phyloP scores from a whole-genome alignment of 2,329 filamentous ascomycete genomes.

The Fusarium albosuccineum region DNA sequence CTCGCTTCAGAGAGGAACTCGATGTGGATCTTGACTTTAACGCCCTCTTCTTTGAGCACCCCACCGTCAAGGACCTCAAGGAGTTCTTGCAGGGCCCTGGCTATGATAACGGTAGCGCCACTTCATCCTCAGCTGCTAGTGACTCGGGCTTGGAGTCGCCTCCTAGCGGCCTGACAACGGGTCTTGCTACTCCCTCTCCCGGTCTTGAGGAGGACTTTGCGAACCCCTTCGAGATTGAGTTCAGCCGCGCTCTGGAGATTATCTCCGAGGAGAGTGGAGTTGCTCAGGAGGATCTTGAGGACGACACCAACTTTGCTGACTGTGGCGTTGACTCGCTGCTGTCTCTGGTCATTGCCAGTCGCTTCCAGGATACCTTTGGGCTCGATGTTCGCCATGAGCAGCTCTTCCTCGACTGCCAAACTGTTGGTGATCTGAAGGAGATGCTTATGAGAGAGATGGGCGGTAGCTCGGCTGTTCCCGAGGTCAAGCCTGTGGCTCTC shows the following conservation, averaged over 20 bases:
- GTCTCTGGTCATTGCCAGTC: conserved; percentile 68
- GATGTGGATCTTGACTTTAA: conserved; percentile 67
- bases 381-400: conserved; percentile 28
- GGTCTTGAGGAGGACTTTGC: conserved; percentile 17
- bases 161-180: background rate
- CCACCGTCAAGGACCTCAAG: conserved; percentile 68
- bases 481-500: background rate
- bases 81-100: conserved; percentile 24
- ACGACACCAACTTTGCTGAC: conserved; percentile 69
- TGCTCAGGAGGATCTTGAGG: conserved; percentile 65
- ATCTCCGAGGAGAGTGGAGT: conserved; percentile 67
- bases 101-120: conserved; percentile 19
- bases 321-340: conserved; percentile 73
- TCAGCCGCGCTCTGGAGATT: conserved; percentile 34
- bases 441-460: conserved; percentile 26
- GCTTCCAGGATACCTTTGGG: conserved; percentile 61
- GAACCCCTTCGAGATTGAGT: conserved; percentile 17
- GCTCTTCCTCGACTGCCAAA: conserved; percentile 34
- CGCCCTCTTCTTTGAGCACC: conserved; percentile 64
- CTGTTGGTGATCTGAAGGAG: conserved; percentile 13
- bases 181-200: conserved; percentile 13
- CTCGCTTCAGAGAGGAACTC: conserved; percentile 69
- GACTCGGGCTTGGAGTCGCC: conserved; percentile 18
- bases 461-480: background rate
- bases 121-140: conserved; percentile 22